These are phyloP conservation scores for Cenococcum geophilum DNA, from an alignment of 495 filamentous ascomycete species.

Conservation along the genomic window DNA sequence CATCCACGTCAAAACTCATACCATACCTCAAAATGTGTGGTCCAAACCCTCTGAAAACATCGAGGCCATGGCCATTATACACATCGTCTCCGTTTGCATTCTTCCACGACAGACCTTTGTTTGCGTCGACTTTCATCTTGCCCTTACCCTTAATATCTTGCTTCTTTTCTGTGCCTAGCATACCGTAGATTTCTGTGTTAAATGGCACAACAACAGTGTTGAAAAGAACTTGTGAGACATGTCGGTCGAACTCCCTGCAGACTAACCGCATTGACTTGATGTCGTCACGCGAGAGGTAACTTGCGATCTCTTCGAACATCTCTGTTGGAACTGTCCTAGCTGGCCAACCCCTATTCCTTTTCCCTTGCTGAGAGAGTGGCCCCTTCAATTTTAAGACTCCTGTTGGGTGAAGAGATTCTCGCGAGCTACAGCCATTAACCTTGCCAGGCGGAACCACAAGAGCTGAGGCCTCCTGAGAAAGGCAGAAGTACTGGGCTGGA, in stretches of 20 bases:
- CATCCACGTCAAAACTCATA: slow-evolving; percentile 51
- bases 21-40: slow-evolving; percentile 47
- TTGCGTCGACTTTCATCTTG: slow-evolving; percentile 25
- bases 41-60: slow-evolving; percentile 48
- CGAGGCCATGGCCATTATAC: slow-evolving; percentile 43
- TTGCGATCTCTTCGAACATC: slow-evolving; percentile 44
- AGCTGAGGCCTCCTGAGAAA: neutral
- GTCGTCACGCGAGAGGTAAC: slow-evolving; percentile 44
- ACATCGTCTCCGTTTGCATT: slow-evolving; percentile 35
- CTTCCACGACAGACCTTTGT: slow-evolving; percentile 23
- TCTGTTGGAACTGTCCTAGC: slow-evolving; percentile 44
- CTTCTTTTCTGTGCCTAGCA: slow-evolving; percentile 31
- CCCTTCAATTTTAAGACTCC: slow-evolving; percentile 11
- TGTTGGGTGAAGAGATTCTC: neutral
- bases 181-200: slow-evolving; percentile 48
- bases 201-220: slow-evolving; percentile 50
- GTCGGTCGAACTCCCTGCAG: slow-evolving; percentile 47
- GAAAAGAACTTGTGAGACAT: slow-evolving; percentile 45
- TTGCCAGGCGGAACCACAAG: neutral
- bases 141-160: slow-evolving; percentile 33
- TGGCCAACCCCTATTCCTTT: slow-evolving; percentile 11
- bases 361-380: neutral
- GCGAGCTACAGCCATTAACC: neutral
- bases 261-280: slow-evolving; percentile 50
- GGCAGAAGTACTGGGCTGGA: slow-evolving; percentile 15